Evolutionary conservation across 139 green algal genomes (phyloP), one percentile per base, ranked within the genome.

Genomic region (Haematococcus lacustris): DNA sequence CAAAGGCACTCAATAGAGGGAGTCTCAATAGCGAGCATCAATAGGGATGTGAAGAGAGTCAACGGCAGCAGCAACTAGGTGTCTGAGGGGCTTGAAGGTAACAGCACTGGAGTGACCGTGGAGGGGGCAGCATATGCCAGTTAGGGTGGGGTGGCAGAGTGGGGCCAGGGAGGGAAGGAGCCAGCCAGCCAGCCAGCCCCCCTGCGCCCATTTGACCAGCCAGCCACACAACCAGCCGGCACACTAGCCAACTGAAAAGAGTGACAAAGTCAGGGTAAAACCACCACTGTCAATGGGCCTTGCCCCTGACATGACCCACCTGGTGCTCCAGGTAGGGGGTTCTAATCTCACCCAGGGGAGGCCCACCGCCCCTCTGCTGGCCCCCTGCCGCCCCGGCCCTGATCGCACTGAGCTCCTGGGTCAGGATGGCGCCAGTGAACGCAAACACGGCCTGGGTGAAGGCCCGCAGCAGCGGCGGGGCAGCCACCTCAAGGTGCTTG

Each of bases 391-490:
- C 63, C 5, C 32, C 6, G 30, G 66, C 66, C 30, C 35, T 13
- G 5, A 51, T 6, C 7, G 33, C 33, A 26, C 26, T 4, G 57
- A 60, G 53, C 57, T 61, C 30, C 21, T 35, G 3, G 23, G 39
- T 33, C 43, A 60, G 71, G 47, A 38, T 26, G 65, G 51, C 53
- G 66, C 35, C 53, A 7, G 66, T 72, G 73, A 81, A 76, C 21
- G 64, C 62, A 59, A 78, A 78, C 47, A 84, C 71, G 26, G 6
- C 50, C 67, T 88, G 83, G 23, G 80, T 82, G 64, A 89, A 73
- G 2, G 78, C 60, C 21, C 85, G 75, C 74, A 90, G 77, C 73
- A 91, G 69, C 4, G 81, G 75, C 28, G 47, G 53, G 23, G 79
- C 68, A 2, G 82, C 84, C 2, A 68, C 69, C 6, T 73, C 75